Conservation (phyloP, 108 stramenopile species). For the Schizochytrium sp. region DNA sequence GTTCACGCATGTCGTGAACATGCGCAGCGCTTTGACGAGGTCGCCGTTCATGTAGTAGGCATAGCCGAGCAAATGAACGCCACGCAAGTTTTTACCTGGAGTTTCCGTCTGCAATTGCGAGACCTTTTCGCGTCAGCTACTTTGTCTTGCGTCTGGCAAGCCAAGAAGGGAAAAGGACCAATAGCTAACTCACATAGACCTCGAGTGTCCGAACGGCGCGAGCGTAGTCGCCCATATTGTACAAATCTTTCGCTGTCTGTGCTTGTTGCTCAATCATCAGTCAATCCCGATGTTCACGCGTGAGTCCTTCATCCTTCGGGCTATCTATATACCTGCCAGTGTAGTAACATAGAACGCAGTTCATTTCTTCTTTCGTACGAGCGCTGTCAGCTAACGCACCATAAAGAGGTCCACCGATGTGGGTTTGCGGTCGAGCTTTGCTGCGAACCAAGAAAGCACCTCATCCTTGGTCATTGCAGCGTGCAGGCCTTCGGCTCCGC, state of each 20-base stretch:
- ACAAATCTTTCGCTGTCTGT: not conserved
- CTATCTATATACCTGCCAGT: too few species aligned
- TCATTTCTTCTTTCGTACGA: not conserved
- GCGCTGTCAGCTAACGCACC: not conserved
- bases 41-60: constrained; percentile 17
- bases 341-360: too few species aligned
- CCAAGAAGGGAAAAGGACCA: too few species aligned
- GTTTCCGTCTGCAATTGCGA: not conserved
- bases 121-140: not conserved
- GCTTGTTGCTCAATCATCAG: not conserved
- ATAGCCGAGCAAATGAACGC: not conserved
- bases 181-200: not conserved
- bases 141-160: not conserved
- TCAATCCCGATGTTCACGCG: not conserved
- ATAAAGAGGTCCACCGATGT: not conserved
- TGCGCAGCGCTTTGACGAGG: not conserved
- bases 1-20: not conserved
- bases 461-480: not conserved
- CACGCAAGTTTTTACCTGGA: not conserved
- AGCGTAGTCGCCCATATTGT: not conserved
- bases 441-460: not conserved
- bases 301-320: too few species aligned
- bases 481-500: not conserved
- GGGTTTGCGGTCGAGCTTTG: not conserved
- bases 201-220: not conserved